Percentiles rank a stretch among this genome's conserved stretches.
These are phyloP conservation scores for Myochromella boudieri DNA, from an alignment of 768 basidiomycete species.

Conservation along the genomic window DNA sequence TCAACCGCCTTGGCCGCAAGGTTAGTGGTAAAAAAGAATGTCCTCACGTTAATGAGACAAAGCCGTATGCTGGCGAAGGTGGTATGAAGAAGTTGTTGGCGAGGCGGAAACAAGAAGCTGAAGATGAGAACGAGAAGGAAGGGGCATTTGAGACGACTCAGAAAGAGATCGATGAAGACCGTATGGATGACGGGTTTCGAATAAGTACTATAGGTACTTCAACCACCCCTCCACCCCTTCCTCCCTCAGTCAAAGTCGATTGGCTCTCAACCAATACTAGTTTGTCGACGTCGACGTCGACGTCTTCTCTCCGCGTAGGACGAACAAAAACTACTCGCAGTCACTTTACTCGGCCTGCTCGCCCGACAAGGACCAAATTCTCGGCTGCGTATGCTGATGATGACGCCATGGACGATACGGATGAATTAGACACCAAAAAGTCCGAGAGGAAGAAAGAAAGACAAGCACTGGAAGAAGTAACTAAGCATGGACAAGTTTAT, in stretches of 20 bases:
- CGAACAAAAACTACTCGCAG: slow-evolving; percentile 57
- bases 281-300: slow-evolving; percentile 22
- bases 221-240: slow-evolving; percentile 18
- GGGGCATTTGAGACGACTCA: background rate
- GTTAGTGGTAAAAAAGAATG: slow-evolving; percentile 36
- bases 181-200: slow-evolving; percentile 23
- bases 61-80: slow-evolving; percentile 78
- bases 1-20: slow-evolving; percentile 46
- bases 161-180: slow-evolving; percentile 23
- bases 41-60: slow-evolving; percentile 51
- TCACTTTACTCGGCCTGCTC: slow-evolving; percentile 59
- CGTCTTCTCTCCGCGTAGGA: slow-evolving; percentile 67
- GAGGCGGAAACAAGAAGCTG: slow-evolving; percentile 56
- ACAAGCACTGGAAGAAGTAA: slow-evolving; percentile 51
- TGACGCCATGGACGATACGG: slow-evolving; percentile 44
- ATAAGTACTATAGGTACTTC: slow-evolving; percentile 10
- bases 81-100: slow-evolving; percentile 78
- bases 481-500: slow-evolving; percentile 55
- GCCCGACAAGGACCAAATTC: slow-evolving; percentile 52
- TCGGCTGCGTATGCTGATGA: slow-evolving; percentile 64
- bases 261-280: slow-evolving; percentile 32
- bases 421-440: slow-evolving; percentile 28
- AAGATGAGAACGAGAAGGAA: slow-evolving; percentile 44
- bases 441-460: slow-evolving; percentile 42
- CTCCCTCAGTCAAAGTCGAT: slow-evolving; percentile 27